phyloP scores from a whole-genome alignment of 495 filamentous ascomycete species.

The Neurospora tetrasperma region DNA sequence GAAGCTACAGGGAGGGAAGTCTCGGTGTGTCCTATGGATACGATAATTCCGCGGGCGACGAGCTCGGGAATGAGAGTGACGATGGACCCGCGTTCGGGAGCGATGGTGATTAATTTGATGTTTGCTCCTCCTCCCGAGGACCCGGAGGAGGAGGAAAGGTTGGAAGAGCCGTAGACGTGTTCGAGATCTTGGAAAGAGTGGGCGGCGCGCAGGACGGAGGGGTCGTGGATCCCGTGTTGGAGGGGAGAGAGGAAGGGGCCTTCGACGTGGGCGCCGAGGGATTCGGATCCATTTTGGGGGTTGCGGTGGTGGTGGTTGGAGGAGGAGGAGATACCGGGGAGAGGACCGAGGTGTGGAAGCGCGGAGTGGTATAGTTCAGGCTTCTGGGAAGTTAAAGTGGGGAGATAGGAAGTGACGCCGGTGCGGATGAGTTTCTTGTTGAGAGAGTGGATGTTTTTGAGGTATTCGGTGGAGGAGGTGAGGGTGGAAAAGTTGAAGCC shows the following conservation, averaged over 20 bases:
- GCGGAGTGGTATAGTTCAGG: slow-evolving; percentile 63
- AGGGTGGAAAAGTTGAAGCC: slow-evolving; percentile 77
- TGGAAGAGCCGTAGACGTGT: slow-evolving; percentile 56
- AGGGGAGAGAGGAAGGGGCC: slow-evolving; percentile 67
- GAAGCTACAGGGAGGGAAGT: slow-evolving; percentile 67
- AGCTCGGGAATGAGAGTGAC: slow-evolving; percentile 50
- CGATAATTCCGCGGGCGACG: slow-evolving; percentile 49
- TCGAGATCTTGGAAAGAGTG: slow-evolving; percentile 47
- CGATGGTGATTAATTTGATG: slow-evolving; percentile 71
- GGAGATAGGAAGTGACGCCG: slow-evolving; percentile 76
- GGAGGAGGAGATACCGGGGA: background rate
- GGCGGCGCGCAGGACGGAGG: slow-evolving; percentile 48
- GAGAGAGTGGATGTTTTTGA: slow-evolving; percentile 52
- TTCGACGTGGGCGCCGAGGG: slow-evolving; percentile 75
- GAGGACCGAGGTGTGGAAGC: slow-evolving; percentile 53
- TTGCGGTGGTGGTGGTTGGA: slow-evolving; percentile 13
- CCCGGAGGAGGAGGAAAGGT: slow-evolving; percentile 35
- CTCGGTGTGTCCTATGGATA: slow-evolving; percentile 73
- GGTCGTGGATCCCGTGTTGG: slow-evolving; percentile 65
- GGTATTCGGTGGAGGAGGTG: slow-evolving; percentile 56
- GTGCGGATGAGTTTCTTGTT: slow-evolving; percentile 60
- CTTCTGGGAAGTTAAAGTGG: slow-evolving; percentile 61
- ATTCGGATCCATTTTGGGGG: slow-evolving; percentile 58
- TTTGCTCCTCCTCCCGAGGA: background rate
- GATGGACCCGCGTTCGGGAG: slow-evolving; percentile 64